phyloP scores from a whole-genome alignment of 208 protist genomes.

The Leishmania arabica region DNA sequence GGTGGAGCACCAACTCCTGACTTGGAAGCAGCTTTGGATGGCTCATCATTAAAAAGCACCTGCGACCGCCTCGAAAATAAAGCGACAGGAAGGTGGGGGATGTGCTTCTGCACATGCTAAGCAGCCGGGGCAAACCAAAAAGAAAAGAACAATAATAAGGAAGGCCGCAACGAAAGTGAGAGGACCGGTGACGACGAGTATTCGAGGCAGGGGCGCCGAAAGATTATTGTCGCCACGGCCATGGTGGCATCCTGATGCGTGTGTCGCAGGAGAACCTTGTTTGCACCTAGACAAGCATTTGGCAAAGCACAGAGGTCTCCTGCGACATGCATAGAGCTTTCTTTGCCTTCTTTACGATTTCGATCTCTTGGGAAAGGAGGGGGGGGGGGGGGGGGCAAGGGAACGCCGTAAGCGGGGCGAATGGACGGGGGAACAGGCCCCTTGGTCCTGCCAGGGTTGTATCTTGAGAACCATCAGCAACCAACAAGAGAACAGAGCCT shows the following conservation, averaged over 20 bases:
- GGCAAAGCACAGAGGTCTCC: not conserved
- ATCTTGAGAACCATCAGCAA: not conserved
- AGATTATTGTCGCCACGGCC: not conserved
- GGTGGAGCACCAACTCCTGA: constrained; percentile 66
- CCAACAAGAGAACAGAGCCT: not conserved
- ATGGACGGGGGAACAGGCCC: not conserved
- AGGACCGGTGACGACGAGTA: not conserved
- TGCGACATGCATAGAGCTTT: not conserved
- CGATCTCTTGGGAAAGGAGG: not conserved
- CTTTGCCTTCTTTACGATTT: not conserved
- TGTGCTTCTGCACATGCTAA: not conserved
- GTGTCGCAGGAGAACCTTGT: not conserved
- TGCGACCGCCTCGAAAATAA: not conserved
- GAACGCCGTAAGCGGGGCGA: not conserved
- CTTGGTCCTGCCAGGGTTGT: not conserved
- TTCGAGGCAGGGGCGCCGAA: not conserved
- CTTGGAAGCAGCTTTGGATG: constrained; percentile 56
- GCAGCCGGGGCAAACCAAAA: not conserved
- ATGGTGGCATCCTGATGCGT: not conserved
- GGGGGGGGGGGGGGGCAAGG: not conserved
- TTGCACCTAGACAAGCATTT: not conserved
- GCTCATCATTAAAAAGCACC: constrained; percentile 35
- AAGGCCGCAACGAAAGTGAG: not conserved
- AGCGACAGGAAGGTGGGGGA: not conserved
- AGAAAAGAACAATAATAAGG: not conserved